Base-by-base conservation (phyloP, 768 basidiomycete species). In the Amanita polypyramis region DNA sequence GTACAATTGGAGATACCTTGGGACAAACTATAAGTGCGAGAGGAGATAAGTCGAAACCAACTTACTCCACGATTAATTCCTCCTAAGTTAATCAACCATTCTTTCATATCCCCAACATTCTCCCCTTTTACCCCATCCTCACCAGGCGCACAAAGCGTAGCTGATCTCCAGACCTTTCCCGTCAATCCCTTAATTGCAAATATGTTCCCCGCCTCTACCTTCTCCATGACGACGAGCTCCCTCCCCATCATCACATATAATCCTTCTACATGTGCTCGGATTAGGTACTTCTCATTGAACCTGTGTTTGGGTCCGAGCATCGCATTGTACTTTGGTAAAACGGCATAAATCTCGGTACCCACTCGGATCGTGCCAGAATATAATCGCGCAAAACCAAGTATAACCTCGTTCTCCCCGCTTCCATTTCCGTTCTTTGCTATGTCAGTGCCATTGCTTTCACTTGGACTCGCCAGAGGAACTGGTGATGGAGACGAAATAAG, bases 201-300 rank as follows among this genome's bases (percentile, higher is more conserved):
- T 4, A 94, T 87, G 59, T 95, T 94, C 6, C 96, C 96, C 1
- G 96, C 93, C 25, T 76, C 76, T 1, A 98, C 93, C 51, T 70
- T 72, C 17, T 86, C 72, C 2, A 95, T 89, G 0, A 82, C 72
- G 0, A 89, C 80, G n/a, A 99, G 72, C 59, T 97, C 94, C 36
- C 90, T 70, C 2, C 96, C 96, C 96, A 99, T 98, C 91, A 99
- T 97, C 42, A 86, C 77, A 63, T 97, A 99, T 44, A 99, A 64
- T 5, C 79, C 82, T 49, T 80, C 76, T 11, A 94, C 77, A n/a
- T 68, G 70, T 19, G 82, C 73, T 7, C 69, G 65, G 19, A 74
- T 60, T 36, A 93, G 55, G 57, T 85, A 75, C 52, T 76, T 78
- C 11, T 62, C 65, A 64, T 98, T 98, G 27, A 64, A 59, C 5